Base-by-base conservation (phyloP, 495 filamentous ascomycete species). In the Aspergillus asperescens region DNA sequence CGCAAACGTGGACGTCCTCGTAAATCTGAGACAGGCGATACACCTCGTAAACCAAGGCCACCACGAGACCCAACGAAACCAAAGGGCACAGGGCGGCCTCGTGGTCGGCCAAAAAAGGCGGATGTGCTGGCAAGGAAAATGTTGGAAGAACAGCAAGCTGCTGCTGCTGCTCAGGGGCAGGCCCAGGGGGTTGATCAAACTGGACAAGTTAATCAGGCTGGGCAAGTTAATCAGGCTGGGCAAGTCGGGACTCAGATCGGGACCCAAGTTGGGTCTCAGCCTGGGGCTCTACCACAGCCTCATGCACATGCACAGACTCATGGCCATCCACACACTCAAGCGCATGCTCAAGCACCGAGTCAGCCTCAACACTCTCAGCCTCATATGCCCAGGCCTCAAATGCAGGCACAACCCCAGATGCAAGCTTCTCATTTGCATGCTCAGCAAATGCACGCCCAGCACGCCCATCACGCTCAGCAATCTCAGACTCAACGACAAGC, bases 1-100 rank as follows among this genome's bases (percentile, higher is more conserved):
- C 65, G 68, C 16, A 62, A 69, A 29, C 70, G 70, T 38, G 70
- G 70, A 22, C 68, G 70, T 23, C 70, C 70, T 6, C 65, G 70
- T 51, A 73, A 73, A 51, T 64, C 67, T 3, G 68, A 72, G 10
- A 49, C 48, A 2, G 28, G 22, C 19, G 62, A 57, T 29, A 59
- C 60, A 19, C 62, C 66, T 2, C 52, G 64, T 5, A 63, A 58
- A 44, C 59, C 61, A 18, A 63, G 55, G 48, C 48, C 34, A 12
- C 59, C 59, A 5, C 54, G 56, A 3, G 61, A 68, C 39, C 62
- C 64, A 20, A 53, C 42, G 7, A 56, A 55, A 31, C 46, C 47
- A 1, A 49, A 63, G 7, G 67, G 68, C 1, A 73, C 68, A 0
- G 68, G 68, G 8, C 64, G 70, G 12, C 70, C 70, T 7, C 68